A percentile compares a stretch with the other conserved stretches of the same genome.
phyloP scores from a whole-genome alignment of 345 rosid genomes.

The Brassica napus region Da-Ae NC_063449.1:3623501-3624000 shows the following conservation, averaged over 20 bases:
- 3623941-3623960: too few species aligned
- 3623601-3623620: background rate
- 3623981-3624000: too few species aligned
- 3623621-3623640: background rate
- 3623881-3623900: background rate
- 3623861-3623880: background rate
- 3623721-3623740: background rate
- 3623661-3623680: background rate
- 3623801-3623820: background rate
- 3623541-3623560: background rate
- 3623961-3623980: too few species aligned
- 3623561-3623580: background rate
- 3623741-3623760: background rate
- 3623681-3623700: background rate
- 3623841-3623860: background rate
- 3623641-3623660: background rate
- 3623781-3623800: background rate
- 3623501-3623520: background rate
- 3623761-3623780: background rate
- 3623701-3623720: background rate
- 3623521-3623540: background rate
- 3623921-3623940: too few species aligned
- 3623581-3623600: background rate
- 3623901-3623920: background rate
- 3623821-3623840: background rate